Base-by-base conservation (phyloP, 2,329 filamentous ascomycete species). In the Chalara sp. region DNA sequence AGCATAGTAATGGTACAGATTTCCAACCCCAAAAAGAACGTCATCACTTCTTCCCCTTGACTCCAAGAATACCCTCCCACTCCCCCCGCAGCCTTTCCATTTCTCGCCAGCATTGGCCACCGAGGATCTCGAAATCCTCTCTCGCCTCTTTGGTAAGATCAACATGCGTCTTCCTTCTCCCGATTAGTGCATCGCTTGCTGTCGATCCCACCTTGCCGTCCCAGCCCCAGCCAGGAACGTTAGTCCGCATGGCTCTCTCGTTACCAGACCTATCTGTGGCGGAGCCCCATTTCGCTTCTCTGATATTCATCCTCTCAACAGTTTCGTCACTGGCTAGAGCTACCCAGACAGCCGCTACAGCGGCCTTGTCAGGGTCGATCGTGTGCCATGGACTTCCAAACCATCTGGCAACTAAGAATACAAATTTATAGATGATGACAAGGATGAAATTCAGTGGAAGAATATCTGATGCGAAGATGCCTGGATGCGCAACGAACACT, bases 371-470 rank as follows among this genome's bases (percentile, higher is more conserved):
- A 0, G 84, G 76, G n/a, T 77, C 78, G 46, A 88, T 76, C 1
- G 80, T 76, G 67, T 97, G 92, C 93, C 93, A 99, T 8, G 87
- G 87, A 3, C 88, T 95, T 46, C 93, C 93, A 30, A 90, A 65
- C 72, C 79, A 83, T 56, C 92, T 87, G 11, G 82, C 81, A 12
- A 95, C 42, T 65, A 83, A 84, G 65, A 95, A 84, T 4, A 79
- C 72, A 21, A 79, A 63, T 47, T 80, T 68, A 79, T 93, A 93
- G 54, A 78, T 73, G 66, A 81, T 84, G 56, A 81, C 79, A 53
- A 96, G 75, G 57, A 90, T 73, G 57, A 78, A 75, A 47, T 81
- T 78, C 6, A 96, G 76, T 1, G 87, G 84, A 56, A 96, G 79
- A 56, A 99, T 86, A 1, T 83, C 79, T 1, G 91, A 96, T 48